Evolutionary conservation across 352 stramenopile genomes (phyloP).

Genomic region (Phytophthora melonis): DNA sequence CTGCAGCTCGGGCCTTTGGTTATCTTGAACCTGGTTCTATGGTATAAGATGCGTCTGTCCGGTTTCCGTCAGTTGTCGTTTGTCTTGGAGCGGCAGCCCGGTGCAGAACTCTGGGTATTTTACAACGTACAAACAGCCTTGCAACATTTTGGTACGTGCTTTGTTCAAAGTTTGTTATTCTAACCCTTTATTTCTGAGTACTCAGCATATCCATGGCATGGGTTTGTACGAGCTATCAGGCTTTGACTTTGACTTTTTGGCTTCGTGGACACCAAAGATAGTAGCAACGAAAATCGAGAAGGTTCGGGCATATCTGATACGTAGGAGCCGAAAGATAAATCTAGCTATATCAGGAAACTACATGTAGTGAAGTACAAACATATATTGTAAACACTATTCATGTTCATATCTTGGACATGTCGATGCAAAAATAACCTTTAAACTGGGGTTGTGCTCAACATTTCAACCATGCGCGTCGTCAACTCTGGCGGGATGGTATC

Average conservation of each 20-base stretch:
- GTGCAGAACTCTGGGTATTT: slow-evolving; percentile 8
- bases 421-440: slow-evolving; percentile 3
- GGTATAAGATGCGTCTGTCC: not conserved
- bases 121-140: slow-evolving; percentile 4
- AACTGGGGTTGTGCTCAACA: not conserved
- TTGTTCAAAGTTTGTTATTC: too few relatives aligned
- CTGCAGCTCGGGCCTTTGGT: not conserved
- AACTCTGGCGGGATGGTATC: not conserved
- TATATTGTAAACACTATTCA: too few relatives aligned
- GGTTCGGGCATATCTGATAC: too few relatives aligned
- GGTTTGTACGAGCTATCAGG: too few relatives aligned
- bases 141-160: slow-evolving; percentile 5
- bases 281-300: too few relatives aligned
- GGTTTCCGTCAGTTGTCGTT: not conserved
- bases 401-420: not conserved
- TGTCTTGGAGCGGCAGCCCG: not conserved
- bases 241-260: not conserved
- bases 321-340: too few relatives aligned
- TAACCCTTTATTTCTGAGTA: too few relatives aligned
- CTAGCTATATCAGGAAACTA: too few relatives aligned
- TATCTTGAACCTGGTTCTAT: not conserved
- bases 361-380: too few relatives aligned
- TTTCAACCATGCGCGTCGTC: not conserved
- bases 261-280: not conserved
- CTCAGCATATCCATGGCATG: too few relatives aligned